Percentiles rank a stretch among this genome's conserved stretches.
Conservation (phyloP, 805 yeast species). For the Torulaspora maleeae region DNA sequence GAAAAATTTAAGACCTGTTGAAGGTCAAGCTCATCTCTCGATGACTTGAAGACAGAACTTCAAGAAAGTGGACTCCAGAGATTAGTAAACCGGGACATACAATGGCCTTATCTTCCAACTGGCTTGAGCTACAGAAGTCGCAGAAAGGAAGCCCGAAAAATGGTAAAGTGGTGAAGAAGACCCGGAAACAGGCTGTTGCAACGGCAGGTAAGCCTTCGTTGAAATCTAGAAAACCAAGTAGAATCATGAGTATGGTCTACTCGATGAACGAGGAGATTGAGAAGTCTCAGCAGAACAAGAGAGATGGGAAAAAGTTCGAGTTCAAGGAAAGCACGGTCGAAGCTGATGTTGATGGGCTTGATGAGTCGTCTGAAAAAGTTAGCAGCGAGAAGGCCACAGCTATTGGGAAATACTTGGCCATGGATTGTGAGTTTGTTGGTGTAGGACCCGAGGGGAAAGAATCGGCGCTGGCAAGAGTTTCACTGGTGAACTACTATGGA, state of each 20-base stretch:
- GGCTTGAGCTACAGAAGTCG: slow-evolving; percentile 31
- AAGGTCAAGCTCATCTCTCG: slow-evolving; percentile 1
- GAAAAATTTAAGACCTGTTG: neutral
- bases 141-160: slow-evolving; percentile 15
- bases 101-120: slow-evolving; percentile 37
- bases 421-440: slow-evolving; percentile 95
- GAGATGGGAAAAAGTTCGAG: slow-evolving; percentile 22
- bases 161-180: neutral
- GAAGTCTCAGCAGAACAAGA: slow-evolving; percentile 22
- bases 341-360: neutral
- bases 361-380: slow-evolving; percentile 1
- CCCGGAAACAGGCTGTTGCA: neutral
- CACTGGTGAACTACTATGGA: slow-evolving; percentile 81
- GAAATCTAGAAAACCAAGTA: slow-evolving; percentile 11
- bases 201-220: neutral
- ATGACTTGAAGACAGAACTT: neutral
- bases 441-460: slow-evolving; percentile 68
- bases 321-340: slow-evolving; percentile 10
- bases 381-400: slow-evolving; percentile 35
- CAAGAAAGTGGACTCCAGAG: too few relatives aligned
- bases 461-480: slow-evolving; percentile 79
- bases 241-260: slow-evolving; percentile 32
- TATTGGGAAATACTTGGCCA: slow-evolving; percentile 70
- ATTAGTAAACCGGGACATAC: too few relatives aligned
- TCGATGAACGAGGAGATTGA: slow-evolving; percentile 31